Conservation (phyloP, 2,329 filamentous ascomycete species). For the Rutstroemia sydowiana region DNA sequence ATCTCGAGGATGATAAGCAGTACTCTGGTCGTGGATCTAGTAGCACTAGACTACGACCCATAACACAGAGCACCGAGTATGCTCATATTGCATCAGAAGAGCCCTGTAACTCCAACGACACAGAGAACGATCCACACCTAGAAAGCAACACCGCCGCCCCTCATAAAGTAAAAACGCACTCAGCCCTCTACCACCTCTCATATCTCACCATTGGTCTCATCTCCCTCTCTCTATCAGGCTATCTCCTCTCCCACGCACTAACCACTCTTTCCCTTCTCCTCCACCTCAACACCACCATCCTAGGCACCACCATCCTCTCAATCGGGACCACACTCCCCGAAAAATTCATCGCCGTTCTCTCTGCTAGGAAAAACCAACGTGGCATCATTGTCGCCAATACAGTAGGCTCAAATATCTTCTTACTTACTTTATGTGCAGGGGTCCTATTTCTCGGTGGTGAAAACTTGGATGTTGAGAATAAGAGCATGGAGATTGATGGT, state of each 20-base stretch:
- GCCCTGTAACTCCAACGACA: not conserved
- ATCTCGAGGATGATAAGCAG: not conserved
- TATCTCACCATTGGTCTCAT: slow-evolving; percentile 39
- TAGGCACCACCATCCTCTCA: slow-evolving; percentile 41
- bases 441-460: slow-evolving; percentile 30
- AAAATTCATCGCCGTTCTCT: slow-evolving; percentile 43
- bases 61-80: not conserved
- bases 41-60: not conserved
- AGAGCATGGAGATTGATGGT: not conserved
- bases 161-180: too few species aligned
- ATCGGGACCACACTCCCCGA: slow-evolving; percentile 48
- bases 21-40: not conserved
- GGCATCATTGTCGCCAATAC: slow-evolving; percentile 46
- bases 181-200: slow-evolving; percentile 33
- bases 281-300: slow-evolving; percentile 37
- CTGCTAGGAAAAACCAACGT: slow-evolving; percentile 38
- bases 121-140: not conserved
- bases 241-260: slow-evolving; percentile 40
- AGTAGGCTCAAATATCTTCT: slow-evolving; percentile 47
- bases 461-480: not conserved
- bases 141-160: not conserved
- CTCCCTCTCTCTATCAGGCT: slow-evolving; percentile 39
- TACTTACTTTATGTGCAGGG: slow-evolving; percentile 43
- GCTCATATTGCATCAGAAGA: not conserved
- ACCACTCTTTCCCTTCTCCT: slow-evolving; percentile 35